Base-by-base conservation (phyloP, 176 grass and related monocot genomes). In the Saccharum spontaneum region DNA sequence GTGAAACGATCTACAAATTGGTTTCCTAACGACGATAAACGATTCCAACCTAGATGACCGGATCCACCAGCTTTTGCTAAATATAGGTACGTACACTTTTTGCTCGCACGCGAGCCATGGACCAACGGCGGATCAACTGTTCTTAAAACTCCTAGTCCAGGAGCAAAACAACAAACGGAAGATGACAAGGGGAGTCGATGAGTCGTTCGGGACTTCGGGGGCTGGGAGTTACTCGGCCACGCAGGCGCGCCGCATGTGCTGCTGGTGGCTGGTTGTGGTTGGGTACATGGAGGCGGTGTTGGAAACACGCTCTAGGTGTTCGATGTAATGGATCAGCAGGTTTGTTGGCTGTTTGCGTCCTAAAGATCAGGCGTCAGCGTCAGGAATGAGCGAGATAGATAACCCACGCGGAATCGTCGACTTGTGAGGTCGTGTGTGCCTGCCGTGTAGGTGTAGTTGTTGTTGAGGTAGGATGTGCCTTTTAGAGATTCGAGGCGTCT, bases 401-500 rank as follows among this genome's bases (percentile, higher is more conserved):
- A 8, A 59, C 70, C 37, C 16, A 44, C 48, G 73, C 30, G 65
- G 79, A 63, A 36, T 39, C 67, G 33, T 64, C 5, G 28, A 18
- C 37, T 61, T 67, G 2, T 67, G 41, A 55, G 34, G 54, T 12
- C 60, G 26, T 23, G 46, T 1, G 31, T 2, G 37, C 15, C 38
- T 3, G 37, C 20, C 22, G n/a, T n/a, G n/a, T n/a, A n/a, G n/a
- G 37, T 69, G 76, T 89, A 49, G 39, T 23, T 82, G 83, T 34
- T 65, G 83, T 81, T 77, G 64, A 77, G 83, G 71, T 89, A 54
- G 71, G 65, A 63, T 64, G 41, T 64, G 40, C 22, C 83, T 86
- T 81, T 82, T 36, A 1, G 16, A 86, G 83, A 36, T 76, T 82
- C 7, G 12, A 8, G 22, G 65, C 61, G 37, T 15, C 39, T 46